Evolutionary conservation across 768 basidiomycete genomes (phyloP), one percentile per base, ranked within the genome.

Genomic region (Amanita inopinata): DNA sequence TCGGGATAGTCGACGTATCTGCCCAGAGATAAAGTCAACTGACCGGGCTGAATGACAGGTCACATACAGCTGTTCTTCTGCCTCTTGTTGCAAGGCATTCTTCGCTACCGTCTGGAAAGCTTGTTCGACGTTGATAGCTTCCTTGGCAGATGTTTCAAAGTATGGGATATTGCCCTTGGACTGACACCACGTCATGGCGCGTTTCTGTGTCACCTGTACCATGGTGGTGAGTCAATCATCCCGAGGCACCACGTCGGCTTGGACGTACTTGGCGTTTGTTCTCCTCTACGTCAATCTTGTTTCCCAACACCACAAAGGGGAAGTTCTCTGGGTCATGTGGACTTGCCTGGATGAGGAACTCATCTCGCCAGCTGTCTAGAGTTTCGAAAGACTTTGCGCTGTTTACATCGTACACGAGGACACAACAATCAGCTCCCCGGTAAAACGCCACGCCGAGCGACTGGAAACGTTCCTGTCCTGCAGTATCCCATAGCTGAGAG

Each of bases 251-350:
- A 42, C 28, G n/a, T 18, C 2, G 38, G 33, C 23, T 34, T 4
- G 2, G 14, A 54, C 74, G 48, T 45, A 91, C 93, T 80, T 96
- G 92, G 51, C 94, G 80, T 64, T 97, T 98, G 61, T 82, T 86
- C 70, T 98, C 96, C 67, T 98, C 96, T 56, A 97, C 89, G 61
- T 99, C 96, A 61, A 99, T 94, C 89, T 99, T 99, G 70, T 99
- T 99, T n/a, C 96, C 96, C 46, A 99, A 67, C 9, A 99, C 94
- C 43, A 99, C 93, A 56, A 99, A 99, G 4, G 96, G 96, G 64
- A 99, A 99, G 70, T 97, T 97, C 74, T 98, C 96, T 30, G 96
- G 93, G 62, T 98, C 94, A 59, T 94, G 91, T 33, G 96, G 96
- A 58, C 89, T 92, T 8, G 96, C 96, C 68, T 99, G 86, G 54